A percentile compares a stretch with the other conserved stretches of the same genome.
Conservation (phyloP, 208 protist genomes). For the Angomonas deanei region DNA sequence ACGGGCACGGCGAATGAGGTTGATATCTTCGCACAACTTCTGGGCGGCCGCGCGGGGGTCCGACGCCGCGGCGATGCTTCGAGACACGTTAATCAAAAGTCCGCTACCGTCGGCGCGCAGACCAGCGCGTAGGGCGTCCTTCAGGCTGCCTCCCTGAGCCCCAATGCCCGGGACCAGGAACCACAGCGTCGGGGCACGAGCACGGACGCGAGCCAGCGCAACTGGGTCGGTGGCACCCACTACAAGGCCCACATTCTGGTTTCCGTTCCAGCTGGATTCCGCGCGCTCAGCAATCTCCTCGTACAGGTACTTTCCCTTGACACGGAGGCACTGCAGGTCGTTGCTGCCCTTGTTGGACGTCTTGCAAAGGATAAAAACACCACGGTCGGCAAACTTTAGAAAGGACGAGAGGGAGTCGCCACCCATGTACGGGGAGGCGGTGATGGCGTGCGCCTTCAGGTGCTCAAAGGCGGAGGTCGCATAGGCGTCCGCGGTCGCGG, state of each 20-base stretch:
- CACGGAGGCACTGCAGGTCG: conserved; percentile 72
- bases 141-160: conserved; percentile 75
- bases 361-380: conserved; percentile 86
- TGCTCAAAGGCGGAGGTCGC: conserved; percentile 76
- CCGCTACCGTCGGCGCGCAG: conserved; percentile 74
- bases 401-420: conserved; percentile 76
- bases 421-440: conserved; percentile 86
- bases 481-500: conserved; percentile 81
- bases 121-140: conserved; percentile 63
- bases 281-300: conserved; percentile 75
- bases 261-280: conserved; percentile 61
- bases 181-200: conserved; percentile 74
- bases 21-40: conserved; percentile 77
- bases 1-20: conserved; percentile 47
- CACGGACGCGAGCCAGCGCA: conserved; percentile 66
- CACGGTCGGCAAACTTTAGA: conserved; percentile 64
- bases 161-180: conserved; percentile 86
- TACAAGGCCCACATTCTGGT: conserved; percentile 80
- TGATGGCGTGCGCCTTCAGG: conserved; percentile 79
- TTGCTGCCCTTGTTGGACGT: conserved; percentile 87
- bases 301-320: conserved; percentile 55
- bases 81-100: conserved; percentile 83
- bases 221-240: conserved; percentile 81
- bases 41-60: conserved; percentile 63
- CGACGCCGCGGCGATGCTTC: conserved; percentile 55